phyloP scores from a whole-genome alignment of 192 early-diverging fungal species.

The Coemansia asiatica region DNA sequence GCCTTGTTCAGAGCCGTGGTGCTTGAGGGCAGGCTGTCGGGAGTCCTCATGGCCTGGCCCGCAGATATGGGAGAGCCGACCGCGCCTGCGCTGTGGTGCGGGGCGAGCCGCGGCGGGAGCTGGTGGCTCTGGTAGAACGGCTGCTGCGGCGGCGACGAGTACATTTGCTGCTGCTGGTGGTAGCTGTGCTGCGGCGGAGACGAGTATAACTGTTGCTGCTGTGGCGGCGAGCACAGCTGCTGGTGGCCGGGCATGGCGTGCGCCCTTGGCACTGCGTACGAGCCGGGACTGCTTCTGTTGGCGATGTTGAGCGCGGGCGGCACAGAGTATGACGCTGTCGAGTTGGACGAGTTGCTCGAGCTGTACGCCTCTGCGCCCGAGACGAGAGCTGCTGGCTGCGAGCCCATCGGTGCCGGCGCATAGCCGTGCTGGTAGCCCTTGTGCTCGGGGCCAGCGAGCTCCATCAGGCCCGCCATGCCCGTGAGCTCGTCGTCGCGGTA shows the following conservation, averaged over 20 bases:
- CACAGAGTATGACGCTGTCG: constrained; percentile 31
- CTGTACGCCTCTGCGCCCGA: constrained; percentile 21
- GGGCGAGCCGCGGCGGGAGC: constrained; percentile 9
- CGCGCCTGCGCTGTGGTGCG: constrained; percentile 15
- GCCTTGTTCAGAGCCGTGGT: constrained; percentile 18
- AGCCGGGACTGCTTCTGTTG: constrained; percentile 7
- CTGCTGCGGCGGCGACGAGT: not conserved
- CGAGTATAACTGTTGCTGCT: constrained; percentile 8
- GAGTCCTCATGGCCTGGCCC: constrained; percentile 22
- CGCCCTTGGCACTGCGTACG: constrained; percentile 5
- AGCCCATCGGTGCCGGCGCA: constrained; percentile 1
- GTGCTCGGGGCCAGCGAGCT: constrained; percentile 37
- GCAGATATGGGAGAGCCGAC: constrained; percentile 16
- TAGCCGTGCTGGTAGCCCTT: constrained; percentile 13
- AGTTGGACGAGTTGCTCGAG: constrained; percentile 44
- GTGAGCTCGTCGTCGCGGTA: constrained; percentile 55
- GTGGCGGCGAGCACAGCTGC: constrained; percentile 7
- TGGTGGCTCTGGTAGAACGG: constrained; percentile 12
- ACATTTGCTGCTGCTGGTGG: constrained; percentile 1
- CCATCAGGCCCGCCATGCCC: constrained; percentile 55
- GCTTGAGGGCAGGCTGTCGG: constrained; percentile 26
- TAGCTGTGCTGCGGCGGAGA: constrained; percentile 2
- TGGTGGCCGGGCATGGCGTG: constrained; percentile 13
- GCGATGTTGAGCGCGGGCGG: constrained; percentile 25
- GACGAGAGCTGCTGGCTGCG: constrained; percentile 8